Percentiles rank a stretch among this genome's conserved stretches.
phyloP scores from a whole-genome alignment of 2,329 filamentous ascomycete species.

The Xylaria sp. region DNA sequence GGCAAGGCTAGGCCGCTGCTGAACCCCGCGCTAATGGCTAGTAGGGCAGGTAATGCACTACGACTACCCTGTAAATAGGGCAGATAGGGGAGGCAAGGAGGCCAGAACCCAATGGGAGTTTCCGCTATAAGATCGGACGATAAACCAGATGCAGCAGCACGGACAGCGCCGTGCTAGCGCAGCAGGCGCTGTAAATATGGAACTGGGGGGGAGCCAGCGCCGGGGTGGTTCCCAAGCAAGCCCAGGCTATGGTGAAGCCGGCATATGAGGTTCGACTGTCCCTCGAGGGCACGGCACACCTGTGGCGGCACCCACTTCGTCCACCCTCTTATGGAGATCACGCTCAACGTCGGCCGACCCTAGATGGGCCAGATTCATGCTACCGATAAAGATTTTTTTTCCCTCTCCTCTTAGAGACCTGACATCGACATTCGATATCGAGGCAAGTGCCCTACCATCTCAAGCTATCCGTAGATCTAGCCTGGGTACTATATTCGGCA shows the following conservation, averaged over 20 bases:
- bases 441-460: no score
- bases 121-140: constrained; percentile 10
- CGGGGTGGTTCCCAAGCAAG: no score
- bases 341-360: background rate
- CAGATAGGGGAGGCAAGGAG: no score
- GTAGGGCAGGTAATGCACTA: no score
- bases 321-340: background rate
- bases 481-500: background rate
- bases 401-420: no score
- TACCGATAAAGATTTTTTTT: background rate
- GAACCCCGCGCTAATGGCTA: constrained; percentile 15
- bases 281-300: no score
- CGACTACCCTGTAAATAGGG: no score
- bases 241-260: background rate
- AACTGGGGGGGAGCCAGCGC: no score
- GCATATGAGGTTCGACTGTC: background rate
- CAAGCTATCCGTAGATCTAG: background rate
- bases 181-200: background rate
- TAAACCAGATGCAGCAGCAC: background rate
- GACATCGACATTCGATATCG: no score
- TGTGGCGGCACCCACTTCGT: no score
- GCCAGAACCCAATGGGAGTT: constrained; percentile 22
- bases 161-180: background rate
- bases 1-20: background rate
- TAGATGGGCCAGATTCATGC: background rate